Evolutionary conservation across 352 stramenopile genomes (phyloP).

Genomic region (Thalassiosira mediterranea): DNA sequence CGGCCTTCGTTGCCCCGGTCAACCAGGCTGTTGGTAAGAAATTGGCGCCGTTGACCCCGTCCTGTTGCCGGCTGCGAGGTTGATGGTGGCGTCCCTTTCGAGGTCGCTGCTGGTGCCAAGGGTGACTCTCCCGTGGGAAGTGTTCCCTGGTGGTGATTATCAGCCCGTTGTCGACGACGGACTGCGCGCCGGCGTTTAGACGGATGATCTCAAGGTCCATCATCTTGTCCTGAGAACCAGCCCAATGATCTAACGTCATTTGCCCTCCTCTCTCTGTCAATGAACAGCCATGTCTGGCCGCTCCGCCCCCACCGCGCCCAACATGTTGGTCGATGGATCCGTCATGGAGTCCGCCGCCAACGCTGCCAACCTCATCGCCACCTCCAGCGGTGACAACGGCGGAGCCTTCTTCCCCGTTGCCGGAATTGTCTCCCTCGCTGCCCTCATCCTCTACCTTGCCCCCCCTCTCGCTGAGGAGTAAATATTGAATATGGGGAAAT

Average conservation of each 20-base stretch:
- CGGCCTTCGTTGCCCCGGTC: slow-evolving; percentile 72
- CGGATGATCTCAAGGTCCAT: background rate
- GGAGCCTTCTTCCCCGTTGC: slow-evolving; percentile 81
- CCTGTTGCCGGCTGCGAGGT: too few species aligned
- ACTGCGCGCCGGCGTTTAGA: background rate
- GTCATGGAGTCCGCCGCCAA: slow-evolving; percentile 60
- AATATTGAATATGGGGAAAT: slow-evolving; percentile 21
- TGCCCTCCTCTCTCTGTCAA: background rate
- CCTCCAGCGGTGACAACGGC: slow-evolving; percentile 65
- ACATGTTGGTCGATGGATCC: slow-evolving; percentile 75
- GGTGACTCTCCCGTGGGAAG: too few species aligned
- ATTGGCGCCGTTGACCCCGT: too few species aligned
- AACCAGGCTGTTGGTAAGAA: slow-evolving; percentile 74
- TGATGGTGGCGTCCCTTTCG: too few species aligned
- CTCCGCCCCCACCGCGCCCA: slow-evolving; percentile 39
- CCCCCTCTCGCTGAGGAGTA: slow-evolving; percentile 79
- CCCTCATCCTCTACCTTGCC: slow-evolving; percentile 79
- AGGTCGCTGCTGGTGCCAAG: too few species aligned
- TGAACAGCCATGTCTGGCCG: slow-evolving; percentile 29
- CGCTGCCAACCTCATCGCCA: slow-evolving; percentile 74
- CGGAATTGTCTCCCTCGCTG: slow-evolving; percentile 72
- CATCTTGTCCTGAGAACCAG: background rate
- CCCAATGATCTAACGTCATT: background rate
- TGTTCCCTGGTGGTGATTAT: background rate
- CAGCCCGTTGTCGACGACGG: background rate